A percentile compares a stretch with the other conserved stretches of the same genome.
These are phyloP conservation scores for Hanseniaspora uvarum DNA, from an alignment of 1,139 yeast species.

Conservation along the genomic window DNA sequence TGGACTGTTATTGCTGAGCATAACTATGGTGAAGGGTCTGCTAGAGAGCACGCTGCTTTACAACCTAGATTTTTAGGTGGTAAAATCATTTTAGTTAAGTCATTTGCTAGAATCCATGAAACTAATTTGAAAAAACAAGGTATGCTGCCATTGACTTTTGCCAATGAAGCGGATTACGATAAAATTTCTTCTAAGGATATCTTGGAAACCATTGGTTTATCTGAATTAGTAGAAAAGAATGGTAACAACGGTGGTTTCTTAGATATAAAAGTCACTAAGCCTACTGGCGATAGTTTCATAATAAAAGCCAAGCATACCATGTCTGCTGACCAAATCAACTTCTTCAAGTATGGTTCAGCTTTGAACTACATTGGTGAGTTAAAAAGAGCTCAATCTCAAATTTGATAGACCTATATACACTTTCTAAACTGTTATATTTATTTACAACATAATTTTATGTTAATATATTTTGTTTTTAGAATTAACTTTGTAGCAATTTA, in stretches of 20 bases:
- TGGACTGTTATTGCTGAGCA: constrained; percentile 97
- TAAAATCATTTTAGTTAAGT: constrained; percentile 73
- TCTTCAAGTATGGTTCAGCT: constrained; percentile 96
- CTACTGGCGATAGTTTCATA: constrained; percentile 57
- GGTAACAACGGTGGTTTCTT: constrained; percentile 83
- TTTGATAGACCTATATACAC: constrained; percentile 3
- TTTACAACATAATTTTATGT: too few species aligned
- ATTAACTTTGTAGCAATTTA: not conserved
- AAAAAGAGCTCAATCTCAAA: constrained; percentile 26
- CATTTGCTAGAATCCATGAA: constrained; percentile 92
- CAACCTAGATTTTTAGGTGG: constrained; percentile 94
- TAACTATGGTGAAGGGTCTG: constrained; percentile 97
- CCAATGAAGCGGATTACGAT: constrained; percentile 81
- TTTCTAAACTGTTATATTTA: not conserved
- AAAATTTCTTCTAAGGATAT: constrained; percentile 63
- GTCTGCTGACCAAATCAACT: constrained; percentile 91
- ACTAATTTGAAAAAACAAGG: constrained; percentile 94
- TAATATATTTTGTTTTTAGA: not conserved
- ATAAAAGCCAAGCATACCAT: constrained; percentile 83
- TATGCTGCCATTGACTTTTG: constrained; percentile 86
- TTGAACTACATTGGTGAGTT: constrained; percentile 79
- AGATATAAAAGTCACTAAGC: constrained; percentile 62
- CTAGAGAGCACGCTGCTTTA: constrained; percentile 97
- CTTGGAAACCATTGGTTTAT: constrained; percentile 65
- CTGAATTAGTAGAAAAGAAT: constrained; percentile 64